Evolutionary conservation across 306 rosid species (phyloP).

Genomic region (Castanea sativa): DNA sequence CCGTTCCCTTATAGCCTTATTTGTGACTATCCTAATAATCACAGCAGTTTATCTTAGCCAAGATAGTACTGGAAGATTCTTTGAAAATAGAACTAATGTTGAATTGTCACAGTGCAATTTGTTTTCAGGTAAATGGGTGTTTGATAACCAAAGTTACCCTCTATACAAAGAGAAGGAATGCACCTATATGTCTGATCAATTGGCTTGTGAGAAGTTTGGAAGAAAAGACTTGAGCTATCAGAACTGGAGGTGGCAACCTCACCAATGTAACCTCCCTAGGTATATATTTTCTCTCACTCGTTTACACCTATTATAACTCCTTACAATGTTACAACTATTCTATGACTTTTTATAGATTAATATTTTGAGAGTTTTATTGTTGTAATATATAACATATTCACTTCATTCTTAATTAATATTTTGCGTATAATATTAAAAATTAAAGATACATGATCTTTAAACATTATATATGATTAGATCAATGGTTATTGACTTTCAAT

Average conservation of each 20-base stretch:
- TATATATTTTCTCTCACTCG: conserved; percentile 3
- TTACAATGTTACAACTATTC: no score
- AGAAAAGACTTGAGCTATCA: conserved; percentile 63
- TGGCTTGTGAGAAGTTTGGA: conserved; percentile 90
- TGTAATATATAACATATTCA: no score
- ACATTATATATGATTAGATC: no score
- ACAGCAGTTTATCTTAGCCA: conserved; percentile 45
- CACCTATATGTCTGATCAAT: conserved; percentile 74
- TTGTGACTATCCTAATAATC: conserved; percentile 49
- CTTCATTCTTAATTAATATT: no score
- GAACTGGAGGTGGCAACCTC: conserved; percentile 82
- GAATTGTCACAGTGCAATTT: conserved; percentile 45
- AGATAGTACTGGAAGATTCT: conserved; percentile 17
- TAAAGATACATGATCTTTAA: no score
- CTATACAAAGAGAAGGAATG: conserved; percentile 62
- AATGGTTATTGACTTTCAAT: no score
- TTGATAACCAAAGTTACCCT: conserved; percentile 69
- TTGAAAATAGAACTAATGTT: conserved; percentile 14
- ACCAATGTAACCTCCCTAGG: conserved; percentile 72
- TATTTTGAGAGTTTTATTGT: no score
- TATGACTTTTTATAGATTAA: no score
- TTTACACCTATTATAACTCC: neutral
- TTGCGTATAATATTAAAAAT: no score
- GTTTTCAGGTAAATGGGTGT: conserved; percentile 76
- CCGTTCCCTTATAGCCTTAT: conserved; percentile 51